These are phyloP conservation scores for Diplodia scrobiculata DNA, from an alignment of 2,329 filamentous ascomycete genomes.

Conservation along the genomic window DNA sequence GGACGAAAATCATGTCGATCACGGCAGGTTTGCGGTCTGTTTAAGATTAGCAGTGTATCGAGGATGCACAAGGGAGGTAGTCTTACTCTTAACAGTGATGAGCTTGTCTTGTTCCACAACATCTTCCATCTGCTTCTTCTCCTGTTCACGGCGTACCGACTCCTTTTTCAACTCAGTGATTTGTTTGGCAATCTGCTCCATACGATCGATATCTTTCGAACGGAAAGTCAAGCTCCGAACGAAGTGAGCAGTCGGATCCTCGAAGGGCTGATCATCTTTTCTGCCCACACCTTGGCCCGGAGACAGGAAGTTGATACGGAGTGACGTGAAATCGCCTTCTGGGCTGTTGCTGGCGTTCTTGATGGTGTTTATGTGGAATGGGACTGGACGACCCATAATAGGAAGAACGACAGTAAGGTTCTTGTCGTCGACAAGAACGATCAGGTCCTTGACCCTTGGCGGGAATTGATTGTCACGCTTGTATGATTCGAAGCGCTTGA, in stretches of 20 bases:
- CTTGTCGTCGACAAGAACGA: conserved; percentile 88
- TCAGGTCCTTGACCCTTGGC: conserved; percentile 75
- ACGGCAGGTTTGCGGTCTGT: conserved; percentile 83
- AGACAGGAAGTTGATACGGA: conserved; percentile 96
- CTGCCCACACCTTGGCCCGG: conserved; percentile 95
- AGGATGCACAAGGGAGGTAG: not conserved
- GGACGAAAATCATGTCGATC: conserved; percentile 91
- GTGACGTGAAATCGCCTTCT: conserved; percentile 88
- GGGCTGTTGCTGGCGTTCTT: conserved; percentile 99
- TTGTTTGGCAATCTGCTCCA: conserved; percentile 86
- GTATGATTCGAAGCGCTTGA: conserved; percentile 98
- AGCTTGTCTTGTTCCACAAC: conserved; percentile 99
- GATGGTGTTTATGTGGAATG: conserved; percentile 97
- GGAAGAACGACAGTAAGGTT: conserved; percentile 88
- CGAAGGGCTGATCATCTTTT: conserved; percentile 97
- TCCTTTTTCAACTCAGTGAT: conserved; percentile 97
- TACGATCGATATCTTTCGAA: conserved; percentile 82
- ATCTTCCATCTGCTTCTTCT: conserved; percentile 99
- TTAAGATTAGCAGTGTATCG: not conserved
- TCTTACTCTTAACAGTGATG: conserved; percentile 83
- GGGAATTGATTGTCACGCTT: conserved; percentile 97
- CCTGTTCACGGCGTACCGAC: conserved; percentile 86
- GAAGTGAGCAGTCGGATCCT: conserved; percentile 94
- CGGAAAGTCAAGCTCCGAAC: conserved; percentile 93
- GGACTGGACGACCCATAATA: conserved; percentile 95